phyloP scores from a whole-genome alignment of 352 stramenopile genomes.

The Globisporangium nagaii region DNA sequence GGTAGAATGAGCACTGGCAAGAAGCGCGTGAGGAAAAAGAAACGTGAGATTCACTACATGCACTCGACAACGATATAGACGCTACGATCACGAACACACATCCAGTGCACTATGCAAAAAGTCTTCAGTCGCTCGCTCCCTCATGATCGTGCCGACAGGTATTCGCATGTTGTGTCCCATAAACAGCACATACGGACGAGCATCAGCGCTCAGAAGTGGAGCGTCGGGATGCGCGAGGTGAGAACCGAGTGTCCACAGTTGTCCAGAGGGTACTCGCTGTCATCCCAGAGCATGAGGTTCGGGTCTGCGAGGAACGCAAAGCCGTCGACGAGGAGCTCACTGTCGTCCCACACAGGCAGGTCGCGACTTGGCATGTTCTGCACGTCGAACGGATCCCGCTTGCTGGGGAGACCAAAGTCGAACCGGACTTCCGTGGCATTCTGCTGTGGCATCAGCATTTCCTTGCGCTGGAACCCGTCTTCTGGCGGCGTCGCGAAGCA shows the following conservation, averaged over 20 bases:
- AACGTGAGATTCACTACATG: no score
- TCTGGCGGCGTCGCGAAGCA: conserved; percentile 11
- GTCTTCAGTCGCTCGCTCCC: no score
- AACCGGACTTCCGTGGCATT: conserved; percentile 9
- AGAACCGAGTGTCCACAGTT: neutral
- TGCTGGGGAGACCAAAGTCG: conserved; percentile 50
- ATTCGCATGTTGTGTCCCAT: conserved; percentile 10
- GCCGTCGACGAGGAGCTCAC: conserved; percentile 32
- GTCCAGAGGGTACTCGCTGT: conserved; percentile 2
- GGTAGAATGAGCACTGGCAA: neutral
- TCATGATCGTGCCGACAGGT: neutral
- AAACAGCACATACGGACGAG: conserved; percentile 7
- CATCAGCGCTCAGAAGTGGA: neutral
- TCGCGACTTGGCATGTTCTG: conserved; percentile 22
- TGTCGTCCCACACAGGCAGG: conserved; percentile 31
- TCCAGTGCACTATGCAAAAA: neutral
- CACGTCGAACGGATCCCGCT: conserved; percentile 28
- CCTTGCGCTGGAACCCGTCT: conserved; percentile 6
- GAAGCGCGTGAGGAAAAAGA: no score
- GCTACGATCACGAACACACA: neutral
- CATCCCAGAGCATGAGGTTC: conserved; percentile 9
- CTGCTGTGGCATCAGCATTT: neutral
- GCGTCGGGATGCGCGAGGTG: neutral
- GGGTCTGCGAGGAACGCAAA: conserved; percentile 22
- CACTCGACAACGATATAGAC: no score